Base-by-base conservation (phyloP, 2,329 filamentous ascomycete genomes). In the Lachnellula cervina region DNA sequence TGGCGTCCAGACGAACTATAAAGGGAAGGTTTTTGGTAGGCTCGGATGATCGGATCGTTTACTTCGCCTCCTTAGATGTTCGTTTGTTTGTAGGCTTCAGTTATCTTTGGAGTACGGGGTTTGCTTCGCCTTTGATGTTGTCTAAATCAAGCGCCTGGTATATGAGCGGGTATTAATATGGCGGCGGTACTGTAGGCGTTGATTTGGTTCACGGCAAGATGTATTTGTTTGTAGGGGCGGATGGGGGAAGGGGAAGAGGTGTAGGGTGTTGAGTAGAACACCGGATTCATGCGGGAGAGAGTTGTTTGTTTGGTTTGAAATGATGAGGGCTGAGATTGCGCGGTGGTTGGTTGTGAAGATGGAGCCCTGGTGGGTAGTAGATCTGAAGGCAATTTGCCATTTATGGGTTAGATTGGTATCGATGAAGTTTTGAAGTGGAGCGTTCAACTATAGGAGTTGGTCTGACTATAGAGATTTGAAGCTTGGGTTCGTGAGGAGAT, bases 71-170 rank as follows among this genome's bases (percentile, higher is more conserved):
- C 35, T 44, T 62, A 9, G 53, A 57, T 23, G 54, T 62, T 17
- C 13, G 45, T 64, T 43, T 61, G 2, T 66, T 50, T 64, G 60
- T 32, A 11, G 28, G 11, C 28, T 7, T 40, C 61, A 28, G 80
- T 80, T 69, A 79, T 77, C 66, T 74, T 80, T 54, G 78, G 8
- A 11, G 9, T 32, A 75, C 40, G 21, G 21, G 21, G 79, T 74
- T n/a, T 68, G 72, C 2, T 72, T 74, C 6, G 79, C 78, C 4
- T 79, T 81, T 66, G 77, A 80, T 62, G 77, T 76, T 54, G 75
- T 81, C 59, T 73, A 21, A 21, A 4, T 63, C 81, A 62, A 64
- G 62, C 59, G 3, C 61, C 62, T 5, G 54, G 56, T 17, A 58
- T 66, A 2, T 67, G 62, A 59, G 51, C 49, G 2, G 59, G 50